Conservation (phyloP, 495 filamentous ascomycete species). For the Talaromyces trachyspermus region DNA sequence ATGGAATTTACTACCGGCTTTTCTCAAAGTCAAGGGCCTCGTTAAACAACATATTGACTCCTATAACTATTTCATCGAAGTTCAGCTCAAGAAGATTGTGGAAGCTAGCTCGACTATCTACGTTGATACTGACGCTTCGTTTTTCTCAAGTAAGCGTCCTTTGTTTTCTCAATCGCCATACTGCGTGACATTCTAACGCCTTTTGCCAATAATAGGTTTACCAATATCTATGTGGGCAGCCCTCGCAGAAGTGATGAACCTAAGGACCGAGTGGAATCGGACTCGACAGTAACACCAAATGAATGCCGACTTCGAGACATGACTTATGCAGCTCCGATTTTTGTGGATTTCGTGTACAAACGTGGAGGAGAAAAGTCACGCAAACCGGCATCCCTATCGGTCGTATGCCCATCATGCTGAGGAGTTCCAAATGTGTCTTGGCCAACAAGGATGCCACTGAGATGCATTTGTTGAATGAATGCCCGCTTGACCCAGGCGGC, state of each 20-base stretch:
- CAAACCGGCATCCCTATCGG: constrained; percentile 71
- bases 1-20: constrained; percentile 92
- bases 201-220: constrained; percentile 41
- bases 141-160: constrained; percentile 59
- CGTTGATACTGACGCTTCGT: constrained; percentile 82
- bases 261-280: constrained; percentile 45
- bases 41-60: constrained; percentile 98
- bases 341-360: constrained; percentile 80
- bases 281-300: constrained; percentile 66
- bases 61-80: constrained; percentile 93
- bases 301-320: constrained; percentile 94
- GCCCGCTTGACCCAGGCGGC: constrained; percentile 89
- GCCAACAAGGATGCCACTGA: constrained; percentile 68
- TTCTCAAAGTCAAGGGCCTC: constrained; percentile 92
- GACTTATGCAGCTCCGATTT: constrained; percentile 88
- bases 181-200: background rate
- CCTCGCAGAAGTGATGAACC: constrained; percentile 69
- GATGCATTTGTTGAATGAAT: constrained; percentile 87
- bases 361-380: constrained; percentile 64
- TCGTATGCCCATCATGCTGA: constrained; percentile 91
- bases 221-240: constrained; percentile 73
- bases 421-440: constrained; percentile 86
- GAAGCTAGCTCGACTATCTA: constrained; percentile 74
- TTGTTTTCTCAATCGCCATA: background rate
- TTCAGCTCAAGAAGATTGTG: constrained; percentile 92